Evolutionary conservation across 805 yeast genomes (phyloP), one percentile per base, ranked within the genome.

Genomic region (Metschnikowia anglica): DNA sequence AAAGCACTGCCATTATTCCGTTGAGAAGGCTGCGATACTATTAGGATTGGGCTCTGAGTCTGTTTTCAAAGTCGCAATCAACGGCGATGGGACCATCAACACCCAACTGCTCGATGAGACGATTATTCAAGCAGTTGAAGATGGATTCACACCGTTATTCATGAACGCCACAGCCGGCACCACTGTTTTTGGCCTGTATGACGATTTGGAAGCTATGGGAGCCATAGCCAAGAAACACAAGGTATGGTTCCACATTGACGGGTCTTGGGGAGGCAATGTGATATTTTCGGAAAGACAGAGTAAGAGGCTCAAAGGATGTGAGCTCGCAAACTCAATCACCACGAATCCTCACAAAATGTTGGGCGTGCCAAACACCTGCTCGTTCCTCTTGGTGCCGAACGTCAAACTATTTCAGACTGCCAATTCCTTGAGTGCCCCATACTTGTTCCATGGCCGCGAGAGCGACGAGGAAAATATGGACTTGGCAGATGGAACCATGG

Each of bases 251-350:
- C 96, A 87, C 60, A 77, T 87, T 30, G 96, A 87, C 63, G 96
- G 93, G 1, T 85, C 93, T 5, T 86, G 95, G 95, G 96, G 96
- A 25, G 96, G 91, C 7, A 88, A 88, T 54, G 81, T 84, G 8
- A 72, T 85, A 0, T 88, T 87, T 65, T 80, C 88, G 31, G 52
- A 60, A 0, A 65, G 51, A 9, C 77, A 79, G 41, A 61, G 56
- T 31, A 35, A 61, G 43, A 73, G 74, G 51, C 61, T 87, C 47
- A 57, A 62, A 13, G 96, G 96, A 1, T 60, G 76, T 24, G 76
- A 83, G 31, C 57, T 72, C 16, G 95, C 93, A 1, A 78, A 87
- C 61, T 83, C 90, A 9, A 72, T 87, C 43, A 87, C 96, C 2
- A 76, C 80, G 17, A 88, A 87, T 56, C 96, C 96, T 3, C 96